These are phyloP conservation scores for Penicillium sclerotigenum DNA, from an alignment of 2,329 filamentous ascomycete genomes.

Conservation along the genomic window DNA sequence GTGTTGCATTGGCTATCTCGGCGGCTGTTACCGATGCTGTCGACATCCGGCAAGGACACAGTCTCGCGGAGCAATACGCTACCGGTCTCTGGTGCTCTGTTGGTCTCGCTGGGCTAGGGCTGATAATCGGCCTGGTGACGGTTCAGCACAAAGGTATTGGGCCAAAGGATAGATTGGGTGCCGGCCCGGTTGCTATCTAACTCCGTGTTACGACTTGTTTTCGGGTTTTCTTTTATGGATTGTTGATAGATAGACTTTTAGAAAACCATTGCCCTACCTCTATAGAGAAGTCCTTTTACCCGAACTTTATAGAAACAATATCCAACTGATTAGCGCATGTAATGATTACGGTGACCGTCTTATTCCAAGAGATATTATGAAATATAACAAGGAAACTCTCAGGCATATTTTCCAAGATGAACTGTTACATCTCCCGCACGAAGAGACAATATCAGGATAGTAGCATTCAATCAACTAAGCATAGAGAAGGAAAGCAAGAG, in stretches of 20 bases:
- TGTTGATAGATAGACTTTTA: not conserved
- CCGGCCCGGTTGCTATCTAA: constrained; percentile 17
- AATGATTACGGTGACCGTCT: no score
- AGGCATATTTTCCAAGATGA: no score
- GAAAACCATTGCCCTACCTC: no score
- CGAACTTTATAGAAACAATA: no score
- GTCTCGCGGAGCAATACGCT: constrained; percentile 35
- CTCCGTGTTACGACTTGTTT: not conserved
- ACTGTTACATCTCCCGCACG: no score
- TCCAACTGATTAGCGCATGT: no score
- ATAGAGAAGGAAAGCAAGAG: no score
- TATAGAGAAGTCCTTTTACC: no score
- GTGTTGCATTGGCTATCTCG: constrained; percentile 42
- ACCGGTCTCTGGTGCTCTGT: constrained; percentile 45
- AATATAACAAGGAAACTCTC: no score
- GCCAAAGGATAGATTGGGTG: constrained; percentile 18
- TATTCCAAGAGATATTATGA: no score
- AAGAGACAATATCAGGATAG: no score
- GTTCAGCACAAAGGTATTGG: constrained; percentile 22
- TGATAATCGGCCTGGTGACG: constrained; percentile 22
- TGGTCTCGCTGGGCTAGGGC: constrained; percentile 39
- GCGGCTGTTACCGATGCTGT: constrained; percentile 40
- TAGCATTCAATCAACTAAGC: no score
- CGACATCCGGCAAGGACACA: constrained; percentile 37
- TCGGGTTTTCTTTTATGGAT: not conserved